phyloP scores from a whole-genome alignment of 2,329 filamentous ascomycete genomes.

The Penicillium concentricum region DNA sequence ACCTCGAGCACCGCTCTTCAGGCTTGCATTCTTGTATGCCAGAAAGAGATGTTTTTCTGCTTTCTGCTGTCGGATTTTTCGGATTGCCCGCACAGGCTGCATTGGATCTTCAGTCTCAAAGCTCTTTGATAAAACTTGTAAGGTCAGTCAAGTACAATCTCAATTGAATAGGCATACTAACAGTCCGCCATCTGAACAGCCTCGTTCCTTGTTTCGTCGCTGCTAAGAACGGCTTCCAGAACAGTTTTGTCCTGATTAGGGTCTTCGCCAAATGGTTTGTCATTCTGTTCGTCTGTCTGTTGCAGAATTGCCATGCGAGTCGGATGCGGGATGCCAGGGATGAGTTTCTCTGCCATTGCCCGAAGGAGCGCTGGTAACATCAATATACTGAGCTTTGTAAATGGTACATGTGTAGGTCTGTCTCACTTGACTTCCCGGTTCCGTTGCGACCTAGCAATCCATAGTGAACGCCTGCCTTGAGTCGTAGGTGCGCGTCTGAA shows the following conservation, averaged over 20 bases:
- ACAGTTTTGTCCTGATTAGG: constrained; percentile 48
- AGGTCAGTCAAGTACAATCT: neutral
- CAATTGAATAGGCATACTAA: constrained; percentile 31
- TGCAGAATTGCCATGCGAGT: constrained; percentile 68
- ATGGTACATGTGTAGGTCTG: neutral
- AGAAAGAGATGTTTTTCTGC: constrained; percentile 64
- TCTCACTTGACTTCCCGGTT: constrained; percentile 73
- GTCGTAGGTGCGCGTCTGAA: constrained; percentile 64
- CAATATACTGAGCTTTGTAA: constrained; percentile 3
- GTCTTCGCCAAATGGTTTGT: constrained; percentile 6
- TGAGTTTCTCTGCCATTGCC: constrained; percentile 73
- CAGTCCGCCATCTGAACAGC: constrained; percentile 62
- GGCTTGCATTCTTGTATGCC: constrained; percentile 69
- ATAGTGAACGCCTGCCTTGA: constrained; percentile 73
- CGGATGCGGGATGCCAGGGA: constrained; percentile 70
- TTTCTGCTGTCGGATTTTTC: constrained; percentile 62
- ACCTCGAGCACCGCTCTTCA: constrained; percentile 73
- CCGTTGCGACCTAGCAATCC: constrained; percentile 79
- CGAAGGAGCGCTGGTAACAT: constrained; percentile 60
- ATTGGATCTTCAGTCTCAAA: constrained; percentile 59
- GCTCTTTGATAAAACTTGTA: constrained; percentile 56
- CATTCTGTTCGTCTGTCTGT: constrained; percentile 54
- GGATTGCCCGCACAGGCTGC: constrained; percentile 60
- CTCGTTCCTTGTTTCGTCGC: constrained; percentile 51
- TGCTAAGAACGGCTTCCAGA: constrained; percentile 64